These are phyloP conservation scores for Penicillium soppii DNA, from an alignment of 495 filamentous ascomycete species.

Conservation along the genomic window DNA sequence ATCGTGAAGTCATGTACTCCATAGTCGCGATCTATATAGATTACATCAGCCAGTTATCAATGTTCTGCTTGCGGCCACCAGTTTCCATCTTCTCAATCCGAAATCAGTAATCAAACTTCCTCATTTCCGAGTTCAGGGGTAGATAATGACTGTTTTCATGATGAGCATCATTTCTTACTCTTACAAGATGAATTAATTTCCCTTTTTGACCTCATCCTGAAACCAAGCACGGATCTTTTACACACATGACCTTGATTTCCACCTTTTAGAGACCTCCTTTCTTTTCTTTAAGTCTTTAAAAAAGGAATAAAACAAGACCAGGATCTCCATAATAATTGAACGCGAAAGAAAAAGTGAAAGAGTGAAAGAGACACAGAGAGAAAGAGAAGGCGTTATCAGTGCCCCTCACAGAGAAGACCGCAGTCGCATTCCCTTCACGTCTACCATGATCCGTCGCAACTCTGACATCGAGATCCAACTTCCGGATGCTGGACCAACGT, in stretches of 20 bases:
- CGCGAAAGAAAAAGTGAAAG: no score
- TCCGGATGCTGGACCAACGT: conserved; percentile 37
- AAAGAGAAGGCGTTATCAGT: conserved; percentile 33
- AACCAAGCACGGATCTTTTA: conserved; percentile 42
- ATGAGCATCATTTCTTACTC: conserved; percentile 7
- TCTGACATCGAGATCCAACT: conserved; percentile 49
- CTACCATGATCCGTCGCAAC: conserved; percentile 47
- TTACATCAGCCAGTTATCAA: conserved; percentile 26
- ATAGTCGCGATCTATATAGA: no score
- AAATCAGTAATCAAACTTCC: conserved; percentile 7
- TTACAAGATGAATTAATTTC: no score
- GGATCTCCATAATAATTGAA: conserved; percentile 9
- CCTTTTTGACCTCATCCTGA: no score
- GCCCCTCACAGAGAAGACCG: conserved; percentile 19
- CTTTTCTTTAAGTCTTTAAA: conserved; percentile 4
- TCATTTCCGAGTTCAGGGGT: background rate
- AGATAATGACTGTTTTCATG: background rate
- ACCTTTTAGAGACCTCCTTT: conserved; percentile 6
- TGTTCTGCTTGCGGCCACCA: conserved; percentile 35
- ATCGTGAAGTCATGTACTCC: no score
- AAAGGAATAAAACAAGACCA: background rate
- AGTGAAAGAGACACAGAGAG: no score
- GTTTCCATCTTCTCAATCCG: conserved; percentile 31
- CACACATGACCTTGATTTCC: conserved; percentile 14
- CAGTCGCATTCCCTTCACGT: conserved; percentile 3